A percentile compares a stretch with the other conserved stretches of the same genome.
Evolutionary conservation across 768 basidiomycete genomes (phyloP).

Genomic region (Goffeauzyma gilvescens): DNA sequence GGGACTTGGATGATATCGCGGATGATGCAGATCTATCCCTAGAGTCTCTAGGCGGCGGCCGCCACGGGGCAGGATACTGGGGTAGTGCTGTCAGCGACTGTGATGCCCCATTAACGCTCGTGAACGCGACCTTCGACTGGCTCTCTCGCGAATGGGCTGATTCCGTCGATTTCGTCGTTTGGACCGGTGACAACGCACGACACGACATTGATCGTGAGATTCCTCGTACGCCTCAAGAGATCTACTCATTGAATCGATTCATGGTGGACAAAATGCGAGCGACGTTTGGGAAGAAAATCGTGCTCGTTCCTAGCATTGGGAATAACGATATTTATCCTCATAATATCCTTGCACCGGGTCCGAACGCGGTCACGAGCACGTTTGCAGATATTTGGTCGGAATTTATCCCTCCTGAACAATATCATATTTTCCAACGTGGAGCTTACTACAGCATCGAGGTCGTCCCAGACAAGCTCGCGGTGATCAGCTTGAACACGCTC

Average conservation of each 20-base stretch:
- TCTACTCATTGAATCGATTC: slow-evolving; percentile 50
- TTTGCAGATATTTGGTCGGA: slow-evolving; percentile 58
- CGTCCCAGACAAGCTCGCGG: slow-evolving; percentile 53
- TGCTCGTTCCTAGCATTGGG: slow-evolving; percentile 65
- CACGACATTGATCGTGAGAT: slow-evolving; percentile 65
- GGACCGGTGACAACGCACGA: slow-evolving; percentile 42
- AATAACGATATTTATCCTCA: slow-evolving; percentile 85
- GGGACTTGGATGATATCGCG: background rate
- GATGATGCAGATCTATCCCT: slow-evolving; percentile 11
- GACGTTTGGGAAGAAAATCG: slow-evolving; percentile 50
- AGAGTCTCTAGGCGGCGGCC: too few species aligned
- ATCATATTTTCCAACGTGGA: slow-evolving; percentile 69
- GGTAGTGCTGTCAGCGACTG: slow-evolving; percentile 31
- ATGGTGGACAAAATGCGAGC: slow-evolving; percentile 52
- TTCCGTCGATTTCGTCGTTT: slow-evolving; percentile 78
- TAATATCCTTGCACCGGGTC: slow-evolving; percentile 34
- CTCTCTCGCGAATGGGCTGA: slow-evolving; percentile 59
- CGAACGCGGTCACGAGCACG: slow-evolving; percentile 35
- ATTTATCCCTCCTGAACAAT: slow-evolving; percentile 60
- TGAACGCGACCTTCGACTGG: slow-evolving; percentile 64
- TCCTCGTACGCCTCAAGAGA: slow-evolving; percentile 65
- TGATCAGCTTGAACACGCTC: slow-evolving; percentile 71
- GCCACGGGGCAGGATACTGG: too few species aligned
- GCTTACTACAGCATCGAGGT: slow-evolving; percentile 68
- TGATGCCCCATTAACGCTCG: slow-evolving; percentile 60